phyloP scores from a whole-genome alignment of 169 alveolate species.

The Cryptosporidium ryanae region DNA sequence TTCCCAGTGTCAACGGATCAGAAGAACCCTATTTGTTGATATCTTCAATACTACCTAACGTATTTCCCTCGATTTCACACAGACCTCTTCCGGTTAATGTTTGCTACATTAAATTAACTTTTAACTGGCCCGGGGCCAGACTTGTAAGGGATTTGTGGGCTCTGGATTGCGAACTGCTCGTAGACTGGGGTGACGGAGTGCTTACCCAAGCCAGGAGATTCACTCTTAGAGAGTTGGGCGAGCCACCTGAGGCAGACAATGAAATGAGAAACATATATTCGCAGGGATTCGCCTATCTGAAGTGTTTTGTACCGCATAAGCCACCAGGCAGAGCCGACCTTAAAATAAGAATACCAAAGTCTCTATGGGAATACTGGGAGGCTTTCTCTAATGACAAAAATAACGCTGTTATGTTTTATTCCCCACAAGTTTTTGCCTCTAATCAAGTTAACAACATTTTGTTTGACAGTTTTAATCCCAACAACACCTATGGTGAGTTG shows the following conservation, averaged over 20 bases:
- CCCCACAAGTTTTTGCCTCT: conserved; percentile 75
- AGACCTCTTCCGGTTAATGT: conserved; percentile 77
- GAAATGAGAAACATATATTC: conserved; percentile 79
- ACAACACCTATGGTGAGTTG: conserved; percentile 47
- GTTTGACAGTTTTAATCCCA: too few species aligned
- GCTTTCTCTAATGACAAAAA: conserved; percentile 77
- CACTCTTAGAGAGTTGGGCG: conserved; percentile 77
- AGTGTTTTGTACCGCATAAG: conserved; percentile 79
- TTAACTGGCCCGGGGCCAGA: conserved; percentile 80
- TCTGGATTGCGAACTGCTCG: conserved; percentile 79
- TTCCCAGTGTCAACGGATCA: not conserved
- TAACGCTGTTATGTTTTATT: conserved; percentile 24
- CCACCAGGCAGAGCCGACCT: conserved; percentile 78
- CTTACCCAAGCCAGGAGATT: conserved; percentile 80
- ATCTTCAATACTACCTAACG: conserved; percentile 77
- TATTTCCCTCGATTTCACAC: conserved; percentile 59
- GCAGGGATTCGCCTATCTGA: conserved; percentile 81
- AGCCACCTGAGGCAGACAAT: conserved; percentile 76
- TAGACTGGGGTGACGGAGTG: conserved; percentile 82
- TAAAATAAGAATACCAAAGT: conserved; percentile 79
- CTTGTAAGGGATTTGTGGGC: conserved; percentile 80
- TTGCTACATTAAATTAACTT: conserved; percentile 78
- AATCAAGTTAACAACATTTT: conserved; percentile 69
- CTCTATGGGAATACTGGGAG: conserved; percentile 83
- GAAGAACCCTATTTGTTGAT: conserved; percentile 80